phyloP scores from a whole-genome alignment of 2,329 filamentous ascomycete species.

The Ampelomyces quisqualis region DNA sequence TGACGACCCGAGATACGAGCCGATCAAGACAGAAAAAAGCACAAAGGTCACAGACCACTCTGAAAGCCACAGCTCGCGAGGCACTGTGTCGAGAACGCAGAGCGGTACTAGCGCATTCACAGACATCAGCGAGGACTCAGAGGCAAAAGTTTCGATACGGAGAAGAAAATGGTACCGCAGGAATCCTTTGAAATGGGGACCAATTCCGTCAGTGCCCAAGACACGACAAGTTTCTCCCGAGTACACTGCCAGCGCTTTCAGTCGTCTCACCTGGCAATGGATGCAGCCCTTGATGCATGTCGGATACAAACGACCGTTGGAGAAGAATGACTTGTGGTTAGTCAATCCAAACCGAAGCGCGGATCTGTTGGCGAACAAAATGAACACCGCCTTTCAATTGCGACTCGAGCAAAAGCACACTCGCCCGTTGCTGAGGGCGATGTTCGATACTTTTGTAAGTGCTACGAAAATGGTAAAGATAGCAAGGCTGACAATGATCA shows the following conservation, averaged over 20 bases:
- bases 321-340: slow-evolving; percentile 81
- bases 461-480: neutral
- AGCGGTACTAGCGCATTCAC: slow-evolving; percentile 32
- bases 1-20: slow-evolving; percentile 28
- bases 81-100: slow-evolving; percentile 29
- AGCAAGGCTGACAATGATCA: neutral
- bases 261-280: slow-evolving; percentile 81
- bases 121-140: slow-evolving; percentile 34
- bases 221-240: slow-evolving; percentile 64
- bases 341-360: slow-evolving; percentile 81
- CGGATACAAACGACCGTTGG: slow-evolving; percentile 81
- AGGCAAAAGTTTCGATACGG: slow-evolving; percentile 26
- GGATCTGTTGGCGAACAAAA: slow-evolving; percentile 65
- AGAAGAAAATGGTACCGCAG: slow-evolving; percentile 60
- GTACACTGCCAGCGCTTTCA: slow-evolving; percentile 71
- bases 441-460: slow-evolving; percentile 74
- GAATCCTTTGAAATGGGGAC: slow-evolving; percentile 52
- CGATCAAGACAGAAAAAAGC: slow-evolving; percentile 42
- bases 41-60: slow-evolving; percentile 37
- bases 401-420: slow-evolving; percentile 68
- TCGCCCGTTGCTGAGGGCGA: slow-evolving; percentile 72
- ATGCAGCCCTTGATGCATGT: slow-evolving; percentile 80
- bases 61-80: slow-evolving; percentile 21
- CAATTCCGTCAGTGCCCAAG: slow-evolving; percentile 57
- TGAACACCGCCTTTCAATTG: slow-evolving; percentile 68